Evolutionary conservation across 169 alveolate species (phyloP).

Genomic region (Plasmodium chabaudi): DNA sequence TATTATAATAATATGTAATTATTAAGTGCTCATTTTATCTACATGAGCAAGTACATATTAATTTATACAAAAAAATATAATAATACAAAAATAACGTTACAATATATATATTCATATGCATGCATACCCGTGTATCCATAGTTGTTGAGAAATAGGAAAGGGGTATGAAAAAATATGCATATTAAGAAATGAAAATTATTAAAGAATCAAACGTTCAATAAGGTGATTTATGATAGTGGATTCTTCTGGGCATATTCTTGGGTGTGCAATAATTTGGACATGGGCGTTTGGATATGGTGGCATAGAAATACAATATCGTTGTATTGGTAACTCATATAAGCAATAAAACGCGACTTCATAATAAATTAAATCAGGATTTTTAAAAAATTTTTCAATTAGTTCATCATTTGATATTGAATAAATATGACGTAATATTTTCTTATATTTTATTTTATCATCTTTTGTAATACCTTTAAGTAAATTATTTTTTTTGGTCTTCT

Average conservation of each 20-base stretch:
- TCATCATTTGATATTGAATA: conserved; percentile 58
- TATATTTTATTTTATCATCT: conserved; percentile 50
- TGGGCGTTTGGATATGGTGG: conserved; percentile 71
- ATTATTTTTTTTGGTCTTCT: conserved; percentile 29
- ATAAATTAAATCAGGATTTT: conserved; percentile 62
- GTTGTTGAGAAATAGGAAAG: not conserved
- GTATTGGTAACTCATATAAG: conserved; percentile 52
- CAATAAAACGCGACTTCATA: conserved; percentile 66
- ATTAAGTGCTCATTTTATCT: too few species aligned
- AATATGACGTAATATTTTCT: conserved; percentile 41
- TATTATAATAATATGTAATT: too few species aligned
- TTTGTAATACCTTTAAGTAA: conserved; percentile 67
- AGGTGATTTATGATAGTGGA: conserved; percentile 62
- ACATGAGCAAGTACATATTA: too few species aligned
- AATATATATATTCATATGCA: too few species aligned
- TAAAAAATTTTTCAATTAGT: conserved; percentile 34
- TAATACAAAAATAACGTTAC: too few species aligned
- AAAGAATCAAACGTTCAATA: conserved; percentile 59
- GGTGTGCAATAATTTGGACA: conserved; percentile 75
- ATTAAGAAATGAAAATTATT: not conserved
- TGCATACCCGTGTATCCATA: too few species aligned
- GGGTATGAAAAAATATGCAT: not conserved
- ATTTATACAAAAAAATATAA: too few species aligned
- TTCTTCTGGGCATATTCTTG: conserved; percentile 60
- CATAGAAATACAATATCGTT: conserved; percentile 43